Percentiles rank a stretch among this genome's conserved stretches.
Evolutionary conservation across 1,284 basidiomycete genomes (phyloP).

Genomic region (Trichosporon faecale): DNA sequence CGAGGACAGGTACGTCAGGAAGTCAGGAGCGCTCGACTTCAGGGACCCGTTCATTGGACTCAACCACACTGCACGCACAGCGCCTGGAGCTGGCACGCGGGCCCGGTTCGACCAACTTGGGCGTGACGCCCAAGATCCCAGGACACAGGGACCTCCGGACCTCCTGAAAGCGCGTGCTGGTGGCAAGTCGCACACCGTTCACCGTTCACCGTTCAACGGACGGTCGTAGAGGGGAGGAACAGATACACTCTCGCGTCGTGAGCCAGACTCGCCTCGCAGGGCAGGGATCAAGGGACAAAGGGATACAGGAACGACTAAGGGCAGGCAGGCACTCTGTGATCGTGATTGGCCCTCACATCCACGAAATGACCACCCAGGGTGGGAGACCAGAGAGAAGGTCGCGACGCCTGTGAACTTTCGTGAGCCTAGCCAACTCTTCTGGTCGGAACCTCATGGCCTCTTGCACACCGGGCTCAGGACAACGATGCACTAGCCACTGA

Average conservation of each 20-base stretch:
- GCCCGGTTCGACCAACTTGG: neutral
- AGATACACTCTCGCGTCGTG: neutral
- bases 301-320: neutral
- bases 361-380: conserved; percentile 5
- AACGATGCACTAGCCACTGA: neutral
- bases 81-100: no score
- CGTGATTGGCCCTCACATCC: neutral
- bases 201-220: no score
- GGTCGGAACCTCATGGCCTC: neutral
- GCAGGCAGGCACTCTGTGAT: neutral
- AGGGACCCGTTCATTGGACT: neutral
- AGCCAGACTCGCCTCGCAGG: neutral
- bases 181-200: neutral
- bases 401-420: neutral
- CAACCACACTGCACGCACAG: neutral
- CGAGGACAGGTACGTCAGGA: conserved; percentile 6
- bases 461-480: neutral
- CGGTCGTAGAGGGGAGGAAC: neutral
- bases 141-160: neutral
- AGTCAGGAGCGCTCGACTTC: neutral
- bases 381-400: neutral
- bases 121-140: conserved; percentile 1
- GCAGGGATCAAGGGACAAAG: neutral
- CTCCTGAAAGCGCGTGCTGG: neutral
- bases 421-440: neutral